Base-by-base conservation (phyloP, 371 early-diverging fungal species). In the Scutellospora calospora region DNA sequence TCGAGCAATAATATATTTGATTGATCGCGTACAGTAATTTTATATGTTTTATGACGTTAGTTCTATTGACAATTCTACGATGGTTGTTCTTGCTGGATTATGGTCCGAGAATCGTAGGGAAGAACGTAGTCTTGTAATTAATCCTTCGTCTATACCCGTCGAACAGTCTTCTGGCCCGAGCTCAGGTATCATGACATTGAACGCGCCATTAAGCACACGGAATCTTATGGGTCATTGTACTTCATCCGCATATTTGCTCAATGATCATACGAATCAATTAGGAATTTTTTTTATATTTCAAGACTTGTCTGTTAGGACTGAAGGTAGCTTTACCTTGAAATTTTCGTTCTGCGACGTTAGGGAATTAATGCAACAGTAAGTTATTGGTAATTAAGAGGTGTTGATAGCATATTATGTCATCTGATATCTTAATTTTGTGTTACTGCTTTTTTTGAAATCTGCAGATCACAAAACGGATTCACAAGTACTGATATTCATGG, bases 251-350 rank as follows among this genome's bases (percentile, higher is more conserved):
- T 25, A 59, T 9, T 3, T 1, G 12, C 31, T 66, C 2, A n/a
- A 11, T 6, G 55, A 80, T 41, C 9, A 12, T n/a, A 16, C n/a
- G 27, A 29, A 38, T 12, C 16, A 25, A 29, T 22, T n/a, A 14
- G 38, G 60, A n/a, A 57, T 59, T 33, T 59, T 77, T 22, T 51
- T 31, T 27, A 22, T 69, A 62, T 57, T 31, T 33, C 33, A 55
- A 1, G 80, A 80, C 18, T 45, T 55, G 27, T 76, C 33, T 29
- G 80, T 57, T 22, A 25, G 97, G 14, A 93, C 95, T 38, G 96
- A 96, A 72, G 97, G 97, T 0, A 83, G 87, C 9, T 97, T 95
- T 82, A 90, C 93, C 0, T 85, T 97, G 52, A 92, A 92, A 80
- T 97, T 97, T 74, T 87, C 90, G 2, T 86, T 94, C n/a, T 81